These are phyloP conservation scores for Neotropicomus parvogracilis DNA, from an alignment of 1,284 basidiomycete genomes.

Conservation along the genomic window DNA sequence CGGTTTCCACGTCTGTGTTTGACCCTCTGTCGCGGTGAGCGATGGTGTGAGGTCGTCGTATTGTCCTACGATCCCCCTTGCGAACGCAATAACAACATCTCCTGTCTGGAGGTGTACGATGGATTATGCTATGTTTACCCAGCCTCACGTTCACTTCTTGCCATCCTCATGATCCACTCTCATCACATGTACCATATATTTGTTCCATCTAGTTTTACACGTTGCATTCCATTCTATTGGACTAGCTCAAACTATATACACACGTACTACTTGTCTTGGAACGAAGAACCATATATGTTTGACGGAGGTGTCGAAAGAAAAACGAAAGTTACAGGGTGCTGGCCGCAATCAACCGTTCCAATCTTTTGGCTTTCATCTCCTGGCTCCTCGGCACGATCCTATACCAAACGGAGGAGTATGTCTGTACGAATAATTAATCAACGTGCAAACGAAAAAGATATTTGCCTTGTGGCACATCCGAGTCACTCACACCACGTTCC, in stretches of 20 bases:
- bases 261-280: not conserved
- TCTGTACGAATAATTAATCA: not conserved
- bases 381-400: conserved; percentile 13
- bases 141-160: not conserved
- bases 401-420: conserved; percentile 10
- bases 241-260: not conserved
- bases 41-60: too few relatives aligned
- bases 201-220: not conserved
- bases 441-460: not conserved
- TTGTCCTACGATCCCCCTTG: too few relatives aligned
- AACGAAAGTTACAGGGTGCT: not conserved
- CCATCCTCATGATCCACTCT: not conserved
- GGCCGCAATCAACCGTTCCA: conserved; percentile 11
- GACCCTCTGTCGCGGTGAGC: not conserved
- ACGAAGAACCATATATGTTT: too few relatives aligned
- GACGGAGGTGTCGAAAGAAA: not conserved
- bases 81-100: too few relatives aligned
- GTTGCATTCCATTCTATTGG: not conserved
- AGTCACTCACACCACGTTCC: conserved; percentile 4
- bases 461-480: not conserved
- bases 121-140: not conserved
- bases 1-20: conserved; percentile 16
- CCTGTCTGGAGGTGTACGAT: too few relatives aligned
- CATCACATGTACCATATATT: not conserved
- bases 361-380: conserved; percentile 1